These are phyloP conservation scores for bread wheat (Triticum aestivum) DNA, from an alignment of 176 grass and related monocot genomes.

Conservation along the genomic window DNA sequence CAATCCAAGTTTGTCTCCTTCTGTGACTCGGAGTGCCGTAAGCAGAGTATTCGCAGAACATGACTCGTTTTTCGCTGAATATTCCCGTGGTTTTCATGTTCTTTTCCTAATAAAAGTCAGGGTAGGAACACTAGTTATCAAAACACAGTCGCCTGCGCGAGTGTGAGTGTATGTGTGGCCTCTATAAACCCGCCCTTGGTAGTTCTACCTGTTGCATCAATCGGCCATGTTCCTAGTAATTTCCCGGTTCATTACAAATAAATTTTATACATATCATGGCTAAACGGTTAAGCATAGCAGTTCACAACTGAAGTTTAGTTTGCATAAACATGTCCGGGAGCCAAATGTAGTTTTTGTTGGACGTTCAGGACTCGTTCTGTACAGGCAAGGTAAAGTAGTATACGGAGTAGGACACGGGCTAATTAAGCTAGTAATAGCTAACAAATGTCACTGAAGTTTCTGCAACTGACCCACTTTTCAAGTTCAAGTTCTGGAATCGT, in stretches of 20 bases:
- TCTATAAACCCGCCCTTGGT: no score
- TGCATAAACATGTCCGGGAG: not conserved
- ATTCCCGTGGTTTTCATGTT: not conserved
- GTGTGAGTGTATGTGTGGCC: no score
- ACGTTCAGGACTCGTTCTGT: not conserved
- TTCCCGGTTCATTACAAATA: not conserved
- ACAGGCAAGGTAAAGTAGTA: not conserved
- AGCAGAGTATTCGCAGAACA: not conserved
- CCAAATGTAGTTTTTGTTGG: not conserved
- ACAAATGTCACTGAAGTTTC: not conserved
- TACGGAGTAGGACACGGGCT: not conserved
- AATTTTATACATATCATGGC: no score
- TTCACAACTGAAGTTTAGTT: not conserved
- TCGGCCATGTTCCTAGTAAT: not conserved
- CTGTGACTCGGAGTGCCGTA: not conserved
- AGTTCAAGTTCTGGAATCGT: constrained; percentile 3
- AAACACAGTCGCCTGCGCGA: no score
- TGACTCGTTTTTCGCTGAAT: not conserved
- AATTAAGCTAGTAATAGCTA: no score
- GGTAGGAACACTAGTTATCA: no score
- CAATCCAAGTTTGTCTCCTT: not conserved
- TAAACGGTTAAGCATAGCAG: not conserved
- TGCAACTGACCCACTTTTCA: not conserved
- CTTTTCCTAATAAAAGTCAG: not conserved
- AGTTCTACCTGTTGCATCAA: no score